Evolutionary conservation across 2,329 filamentous ascomycete genomes (phyloP), one percentile per base, ranked within the genome.

Genomic region (Venturia effusa): DNA sequence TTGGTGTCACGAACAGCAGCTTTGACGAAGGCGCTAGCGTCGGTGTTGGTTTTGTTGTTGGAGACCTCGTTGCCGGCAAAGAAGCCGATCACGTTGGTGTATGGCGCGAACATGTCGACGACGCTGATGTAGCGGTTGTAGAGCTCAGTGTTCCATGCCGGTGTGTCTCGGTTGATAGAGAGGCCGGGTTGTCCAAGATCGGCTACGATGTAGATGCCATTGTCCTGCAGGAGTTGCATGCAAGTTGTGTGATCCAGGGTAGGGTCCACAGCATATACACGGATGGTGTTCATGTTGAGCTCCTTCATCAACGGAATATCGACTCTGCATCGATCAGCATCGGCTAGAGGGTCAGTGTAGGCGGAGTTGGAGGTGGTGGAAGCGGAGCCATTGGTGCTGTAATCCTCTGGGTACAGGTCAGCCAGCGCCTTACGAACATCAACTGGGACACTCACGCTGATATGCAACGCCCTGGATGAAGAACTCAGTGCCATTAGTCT

Each of bases 11-110:
- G 92, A 68, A 97, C 92, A 67, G 94, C 92, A 66, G 93, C 94
- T 85, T 97, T 99, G 78, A 99, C 94, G 75, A 89, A 99, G 69
- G 93, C 92, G 67, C 90, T 94, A 61, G 93, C 90, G 66, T 84
- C 79, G 61, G 93, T 97, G 84, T 96, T 97, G 83, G 88, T 92
- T 69, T 82, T 81, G 71, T 87, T 84, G 82, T 97, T 96, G 70
- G 91, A 88, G 67, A 99, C 94, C 80, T 99, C 94, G 79, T 99
- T 99, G 74, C 94, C 94, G 69, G 92, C 93, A 76, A 99, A 97
- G 87, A 97, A 99, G 71, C 94, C 94, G 68, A 99, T 86, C 61
- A 90, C 87, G 79, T 99, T 99, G 77, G 84, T 83, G 83, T 96
- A 97, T 74, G 89, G 82, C 70, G 83, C 81, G 71, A 99, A 80